A percentile compares a stretch with the other conserved stretches of the same genome.
Conservation (phyloP, 768 basidiomycete genomes). For the Paxillus involutus region DNA sequence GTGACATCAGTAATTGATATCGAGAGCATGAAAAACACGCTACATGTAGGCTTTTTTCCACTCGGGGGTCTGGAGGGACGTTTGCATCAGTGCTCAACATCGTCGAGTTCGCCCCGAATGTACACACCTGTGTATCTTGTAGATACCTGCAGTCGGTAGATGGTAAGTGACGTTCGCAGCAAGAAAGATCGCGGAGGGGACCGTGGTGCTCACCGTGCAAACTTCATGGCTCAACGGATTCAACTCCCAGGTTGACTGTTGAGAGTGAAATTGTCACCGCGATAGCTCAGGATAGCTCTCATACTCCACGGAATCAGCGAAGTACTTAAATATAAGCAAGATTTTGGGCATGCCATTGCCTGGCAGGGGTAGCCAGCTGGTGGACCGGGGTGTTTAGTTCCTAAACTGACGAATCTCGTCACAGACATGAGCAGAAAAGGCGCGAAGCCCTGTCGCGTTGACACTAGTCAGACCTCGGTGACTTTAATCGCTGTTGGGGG, state of each 20-base stretch:
- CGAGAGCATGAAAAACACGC: neutral
- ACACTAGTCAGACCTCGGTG: neutral
- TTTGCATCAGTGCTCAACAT: neutral
- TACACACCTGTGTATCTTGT: constrained; percentile 64
- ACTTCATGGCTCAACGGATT: constrained; percentile 46
- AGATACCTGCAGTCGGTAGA: constrained; percentile 48
- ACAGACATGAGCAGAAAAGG: neutral
- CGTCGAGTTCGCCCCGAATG: neutral
- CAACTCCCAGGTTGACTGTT: neutral
- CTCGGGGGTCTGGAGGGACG: constrained; percentile 57
- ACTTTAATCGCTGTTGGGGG: neutral
- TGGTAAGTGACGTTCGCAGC: neutral
- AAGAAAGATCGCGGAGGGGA: neutral
- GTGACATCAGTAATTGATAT: neutral
- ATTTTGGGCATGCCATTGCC: neutral
- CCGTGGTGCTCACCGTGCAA: constrained; percentile 45
- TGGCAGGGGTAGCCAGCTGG: neutral
- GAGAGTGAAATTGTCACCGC: neutral
- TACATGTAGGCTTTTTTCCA: constrained; percentile 41
- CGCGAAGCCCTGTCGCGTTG: neutral
- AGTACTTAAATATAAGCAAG: constrained; percentile 1
- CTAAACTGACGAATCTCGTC: neutral
- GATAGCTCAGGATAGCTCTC: neutral
- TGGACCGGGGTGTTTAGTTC: neutral
- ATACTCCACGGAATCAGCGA: neutral